Conservation (phyloP, 2,329 filamentous ascomycete genomes). For the Helminthosporium solani region DNA sequence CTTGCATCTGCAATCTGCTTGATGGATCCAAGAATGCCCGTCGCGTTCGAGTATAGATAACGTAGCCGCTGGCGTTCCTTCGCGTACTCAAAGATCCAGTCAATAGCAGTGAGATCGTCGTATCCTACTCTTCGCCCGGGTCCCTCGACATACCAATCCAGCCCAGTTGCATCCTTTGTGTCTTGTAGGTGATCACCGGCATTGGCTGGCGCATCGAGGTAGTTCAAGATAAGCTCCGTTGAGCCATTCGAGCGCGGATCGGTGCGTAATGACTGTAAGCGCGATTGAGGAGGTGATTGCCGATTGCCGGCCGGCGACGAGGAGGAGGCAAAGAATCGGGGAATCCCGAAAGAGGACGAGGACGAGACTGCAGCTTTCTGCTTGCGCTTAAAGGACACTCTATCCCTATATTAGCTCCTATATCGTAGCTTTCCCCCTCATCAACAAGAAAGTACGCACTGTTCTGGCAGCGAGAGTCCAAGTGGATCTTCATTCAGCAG, state of each 20-base stretch:
- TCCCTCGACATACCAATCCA: conserved; percentile 88
- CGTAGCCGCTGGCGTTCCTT: conserved; percentile 89
- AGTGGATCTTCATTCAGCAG: conserved; percentile 60
- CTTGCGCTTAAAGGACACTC: conserved; percentile 71
- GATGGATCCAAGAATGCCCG: conserved; percentile 71
- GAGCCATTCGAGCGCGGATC: conserved; percentile 24
- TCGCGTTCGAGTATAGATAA: conserved; percentile 68
- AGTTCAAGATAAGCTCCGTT: conserved; percentile 45
- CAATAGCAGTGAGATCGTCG: conserved; percentile 94
- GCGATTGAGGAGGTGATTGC: conserved; percentile 30
- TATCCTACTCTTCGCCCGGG: conserved; percentile 89
- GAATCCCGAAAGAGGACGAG: conserved; percentile 43
- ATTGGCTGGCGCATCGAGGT: conserved; percentile 43
- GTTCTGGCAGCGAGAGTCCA: conserved; percentile 50
- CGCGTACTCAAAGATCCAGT: conserved; percentile 99
- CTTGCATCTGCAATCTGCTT: conserved; percentile 77
- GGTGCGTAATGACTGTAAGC: conserved; percentile 24
- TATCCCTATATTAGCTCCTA: conserved; percentile 16
- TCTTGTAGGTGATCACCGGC: conserved; percentile 43
- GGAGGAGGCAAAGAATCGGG: conserved; percentile 48
- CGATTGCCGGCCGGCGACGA: conserved; percentile 35
- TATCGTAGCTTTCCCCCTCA: neutral
- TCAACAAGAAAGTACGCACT: conserved; percentile 28
- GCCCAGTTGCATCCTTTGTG: conserved; percentile 46
- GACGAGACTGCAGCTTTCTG: conserved; percentile 50